Percentiles rank a stretch among this genome's conserved stretches.
phyloP scores from a whole-genome alignment of 2,329 filamentous ascomycete genomes.

The Atkinsonella texensis region DNA sequence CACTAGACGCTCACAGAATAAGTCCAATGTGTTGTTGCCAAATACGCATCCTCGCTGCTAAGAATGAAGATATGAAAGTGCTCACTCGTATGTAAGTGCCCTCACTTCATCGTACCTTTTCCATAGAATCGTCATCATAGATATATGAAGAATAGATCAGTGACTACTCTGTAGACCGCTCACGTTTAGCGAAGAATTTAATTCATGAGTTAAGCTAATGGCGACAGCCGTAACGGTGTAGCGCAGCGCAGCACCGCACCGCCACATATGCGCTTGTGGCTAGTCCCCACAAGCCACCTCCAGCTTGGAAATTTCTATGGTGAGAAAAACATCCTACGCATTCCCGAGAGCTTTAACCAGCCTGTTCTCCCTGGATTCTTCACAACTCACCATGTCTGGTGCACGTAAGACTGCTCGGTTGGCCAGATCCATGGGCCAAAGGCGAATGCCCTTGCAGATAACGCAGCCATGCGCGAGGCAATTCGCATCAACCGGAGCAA shows the following conservation, averaged over 20 bases:
- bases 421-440: constrained; percentile 19
- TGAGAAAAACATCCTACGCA: constrained; percentile 4
- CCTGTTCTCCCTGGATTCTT: neutral
- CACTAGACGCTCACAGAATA: too few relatives aligned
- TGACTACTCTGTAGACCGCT: too few relatives aligned
- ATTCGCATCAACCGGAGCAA: constrained; percentile 35
- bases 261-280: constrained; percentile 13
- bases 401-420: constrained; percentile 28
- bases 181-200: too few relatives aligned
- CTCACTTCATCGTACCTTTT: too few relatives aligned
- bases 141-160: too few relatives aligned
- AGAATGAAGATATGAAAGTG: too few relatives aligned
- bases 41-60: too few relatives aligned
- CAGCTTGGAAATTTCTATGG: constrained; percentile 21
- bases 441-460: constrained; percentile 15
- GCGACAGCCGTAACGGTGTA: too few relatives aligned
- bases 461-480: constrained; percentile 20
- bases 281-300: constrained; percentile 11
- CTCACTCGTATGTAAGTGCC: too few relatives aligned
- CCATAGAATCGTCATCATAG: too few relatives aligned
- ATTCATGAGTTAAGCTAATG: too few relatives aligned
- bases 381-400: constrained; percentile 25
- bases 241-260: neutral
- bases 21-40: too few relatives aligned
- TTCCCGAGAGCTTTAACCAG: constrained; percentile 2